Percentiles rank a stretch among this genome's conserved stretches.
Conservation (phyloP, 805 yeast species). For the Kazachstania martiniae region DNA sequence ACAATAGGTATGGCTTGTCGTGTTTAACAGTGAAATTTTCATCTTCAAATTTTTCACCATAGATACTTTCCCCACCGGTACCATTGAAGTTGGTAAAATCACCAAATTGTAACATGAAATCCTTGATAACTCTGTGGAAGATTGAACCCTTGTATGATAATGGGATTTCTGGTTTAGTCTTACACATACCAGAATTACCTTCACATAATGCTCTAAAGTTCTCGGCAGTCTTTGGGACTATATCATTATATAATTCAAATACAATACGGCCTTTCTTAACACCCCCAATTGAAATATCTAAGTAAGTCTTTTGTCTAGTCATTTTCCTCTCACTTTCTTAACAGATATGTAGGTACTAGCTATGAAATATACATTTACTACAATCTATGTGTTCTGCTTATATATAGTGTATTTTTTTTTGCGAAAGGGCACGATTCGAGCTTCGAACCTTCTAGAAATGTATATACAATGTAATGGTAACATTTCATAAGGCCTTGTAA, state of each 20-base stretch:
- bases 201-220: slow-evolving; percentile 84
- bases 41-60: slow-evolving; percentile 82
- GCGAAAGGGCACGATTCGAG: too few species aligned
- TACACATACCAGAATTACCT: slow-evolving; percentile 55
- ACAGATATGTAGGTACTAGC: too few species aligned
- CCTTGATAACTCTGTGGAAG: slow-evolving; percentile 87
- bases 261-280: slow-evolving; percentile 63
- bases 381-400: neutral
- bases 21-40: slow-evolving; percentile 74
- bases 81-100: slow-evolving; percentile 70
- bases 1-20: slow-evolving; percentile 74
- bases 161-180: slow-evolving; percentile 33
- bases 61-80: slow-evolving; percentile 75
- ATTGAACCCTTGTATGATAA: slow-evolving; percentile 69
- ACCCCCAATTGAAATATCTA: slow-evolving; percentile 71
- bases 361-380: too few species aligned
- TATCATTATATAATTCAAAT: slow-evolving; percentile 59
- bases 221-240: slow-evolving; percentile 82
- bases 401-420: too few species aligned
- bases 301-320: slow-evolving; percentile 44
- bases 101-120: slow-evolving; percentile 92
- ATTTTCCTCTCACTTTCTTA: neutral
- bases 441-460: too few species aligned
- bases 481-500: too few species aligned
- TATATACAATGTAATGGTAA: too few species aligned